Evolutionary conservation across 257 asterid genomes (phyloP), one percentile per base, ranked within the genome.

Genomic region (Fraxinus anomala): DNA sequence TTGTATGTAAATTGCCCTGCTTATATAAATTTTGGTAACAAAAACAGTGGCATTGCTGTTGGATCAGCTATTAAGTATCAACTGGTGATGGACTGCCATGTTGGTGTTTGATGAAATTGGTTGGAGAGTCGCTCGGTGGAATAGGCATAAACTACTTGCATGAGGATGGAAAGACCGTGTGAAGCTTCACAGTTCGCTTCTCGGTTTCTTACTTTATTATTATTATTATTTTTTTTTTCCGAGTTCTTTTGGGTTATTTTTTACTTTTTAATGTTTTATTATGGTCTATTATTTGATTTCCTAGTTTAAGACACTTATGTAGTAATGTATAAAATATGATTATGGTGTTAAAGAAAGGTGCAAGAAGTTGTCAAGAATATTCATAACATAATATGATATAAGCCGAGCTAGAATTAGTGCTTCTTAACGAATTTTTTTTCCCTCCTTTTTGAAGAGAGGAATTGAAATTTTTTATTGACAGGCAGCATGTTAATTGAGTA

Each of bases 1-100:
- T 70, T 89, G 88, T 63, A 73, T 42, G 92, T 80, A 0, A 86
- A 88, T 39, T 88, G 92, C 68, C 92, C 90, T 63, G 90, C 90
- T 31, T 89, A 86, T 56, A 81, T 89, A 23, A 79, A 83, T 67
- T 80, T 79, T 47, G 88, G 85, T 12, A 78, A 42, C 9, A 73
- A 81, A 13, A 74, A n/a, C 63, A 79, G 71, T 26, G 87, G 79
- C 8, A 47, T 83, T 67, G 83, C 74, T 44, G 73, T 80, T 40
- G 90, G 88, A 12, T 49, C 85, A 68, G 86, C 82, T 79, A 73
- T 86, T 17, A 89, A 89, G 85, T 87, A 86, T 75, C 88, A 84
- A 83, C 73, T 89, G 80, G 77, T 83, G 19, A 82, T 84, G 87
- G 88, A 82, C 44, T 89, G 93, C 77, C 87, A 86, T 66, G 93